Base-by-base conservation (phyloP, 805 yeast species). In the Metschnikowia vanudenii region DNA sequence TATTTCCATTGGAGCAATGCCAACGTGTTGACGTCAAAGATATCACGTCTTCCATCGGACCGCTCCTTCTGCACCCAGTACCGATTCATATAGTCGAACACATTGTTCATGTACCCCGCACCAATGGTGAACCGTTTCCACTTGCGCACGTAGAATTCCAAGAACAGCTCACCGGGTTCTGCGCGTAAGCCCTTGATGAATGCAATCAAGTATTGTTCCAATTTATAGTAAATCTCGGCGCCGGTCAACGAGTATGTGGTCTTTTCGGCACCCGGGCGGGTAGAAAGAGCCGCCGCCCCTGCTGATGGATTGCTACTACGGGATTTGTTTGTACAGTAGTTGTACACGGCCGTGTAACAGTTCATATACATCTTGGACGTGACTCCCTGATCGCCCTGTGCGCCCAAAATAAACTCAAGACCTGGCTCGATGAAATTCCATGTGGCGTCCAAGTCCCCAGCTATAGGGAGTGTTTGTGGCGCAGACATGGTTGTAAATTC, bases 51-150 rank as follows among this genome's bases (percentile, higher is more conserved):
- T 14, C 97, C 97, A 63, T 92, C 97, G 36, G 89, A 85, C 60
- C 98, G 79, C 67, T 92, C 98, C 61, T 95, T 91, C 57, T 86
- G 87, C 37, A 95, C 97, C 99, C 99, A 94, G 68, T 92, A 94
- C 51, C 98, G 79, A 67, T 94, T 94, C 79, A 94, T 82, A 67
- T 94, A 94, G 64, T 92, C 97, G 60, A 94, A 88, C 5, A 95
- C 91, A 63, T 95, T 94, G 64, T 89, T 90, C 63, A 94, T 69
- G 65, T 88, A 87, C 13, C 90, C 86, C 1, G 98, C 96, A 22
- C 98, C 98, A 43, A 88, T 82, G 18, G 95, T 81, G 63, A 79
- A 94, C 50, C 98, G 79, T 52, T 82, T 82, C 97, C 98, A 95
- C 54, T 85, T 81, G 60, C 82, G 76, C 37, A 88, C 59, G 49